phyloP scores from a whole-genome alignment of 306 rosid genomes.

The Rosa multiflora region DNA sequence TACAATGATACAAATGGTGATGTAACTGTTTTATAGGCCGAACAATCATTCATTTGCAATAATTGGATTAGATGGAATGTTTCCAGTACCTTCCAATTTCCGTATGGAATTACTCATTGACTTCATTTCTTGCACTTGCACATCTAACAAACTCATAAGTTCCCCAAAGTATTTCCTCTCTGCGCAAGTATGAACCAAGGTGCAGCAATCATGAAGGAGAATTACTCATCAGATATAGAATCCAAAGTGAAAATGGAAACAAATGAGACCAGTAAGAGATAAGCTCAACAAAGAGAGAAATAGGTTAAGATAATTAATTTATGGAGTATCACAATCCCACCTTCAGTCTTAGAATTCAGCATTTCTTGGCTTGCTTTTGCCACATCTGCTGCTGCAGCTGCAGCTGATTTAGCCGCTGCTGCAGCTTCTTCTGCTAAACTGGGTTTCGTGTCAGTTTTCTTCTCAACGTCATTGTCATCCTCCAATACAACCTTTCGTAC shows the following conservation, averaged over 20 bases:
- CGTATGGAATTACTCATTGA: constrained; percentile 69
- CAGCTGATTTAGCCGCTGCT: constrained; percentile 91
- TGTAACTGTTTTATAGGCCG: neutral
- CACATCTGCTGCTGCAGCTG: constrained; percentile 94
- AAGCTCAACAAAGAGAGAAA: constrained; percentile 21
- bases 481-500: constrained; percentile 75
- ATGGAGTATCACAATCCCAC: constrained; percentile 35
- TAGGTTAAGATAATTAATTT: neutral
- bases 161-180: constrained; percentile 62
- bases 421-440: constrained; percentile 76
- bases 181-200: constrained; percentile 38
- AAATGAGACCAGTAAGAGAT: constrained; percentile 3
- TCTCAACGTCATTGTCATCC: constrained; percentile 45
- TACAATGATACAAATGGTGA: neutral
- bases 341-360: constrained; percentile 74
- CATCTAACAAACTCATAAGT: constrained; percentile 55
- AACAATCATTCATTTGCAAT: constrained; percentile 2
- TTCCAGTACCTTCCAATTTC: constrained; percentile 76
- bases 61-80: constrained; percentile 27
- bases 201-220: constrained; percentile 17
- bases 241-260: neutral
- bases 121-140: constrained; percentile 91
- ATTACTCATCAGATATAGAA: neutral
- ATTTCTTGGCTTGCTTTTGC: constrained; percentile 83
- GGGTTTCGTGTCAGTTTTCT: constrained; percentile 53